phyloP scores from a whole-genome alignment of 2,329 filamentous ascomycete species.

The Diaporthe citriasiana region DNA sequence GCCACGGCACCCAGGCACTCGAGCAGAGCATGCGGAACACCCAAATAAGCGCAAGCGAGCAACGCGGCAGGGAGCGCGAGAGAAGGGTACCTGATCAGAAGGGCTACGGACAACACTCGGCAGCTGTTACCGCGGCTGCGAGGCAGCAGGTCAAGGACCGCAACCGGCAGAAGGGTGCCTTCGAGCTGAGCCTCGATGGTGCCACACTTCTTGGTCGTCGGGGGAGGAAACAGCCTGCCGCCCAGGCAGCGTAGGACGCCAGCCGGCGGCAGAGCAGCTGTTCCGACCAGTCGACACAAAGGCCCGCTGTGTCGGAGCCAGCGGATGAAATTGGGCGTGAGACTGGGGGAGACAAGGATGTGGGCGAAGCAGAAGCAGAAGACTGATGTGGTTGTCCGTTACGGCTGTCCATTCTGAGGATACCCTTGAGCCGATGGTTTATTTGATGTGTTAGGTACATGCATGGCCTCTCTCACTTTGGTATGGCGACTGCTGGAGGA shows the following conservation, averaged over 20 bases:
- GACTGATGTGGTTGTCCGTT: neutral
- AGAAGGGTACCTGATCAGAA: constrained; percentile 59
- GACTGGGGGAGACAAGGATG: neutral
- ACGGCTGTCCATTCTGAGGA: neutral
- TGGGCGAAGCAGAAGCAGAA: neutral
- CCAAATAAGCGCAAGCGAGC: constrained; percentile 76
- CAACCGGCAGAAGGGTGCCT: constrained; percentile 81
- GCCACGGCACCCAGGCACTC: constrained; percentile 74
- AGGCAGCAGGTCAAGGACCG: constrained; percentile 81
- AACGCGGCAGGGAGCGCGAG: constrained; percentile 64
- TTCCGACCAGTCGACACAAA: neutral
- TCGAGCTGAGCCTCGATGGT: constrained; percentile 92
- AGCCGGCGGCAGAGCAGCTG: constrained; percentile 1
- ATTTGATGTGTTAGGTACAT: constrained; percentile 7
- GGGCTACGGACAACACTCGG: constrained; percentile 91
- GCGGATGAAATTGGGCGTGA: neutral
- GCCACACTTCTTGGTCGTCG: constrained; percentile 87
- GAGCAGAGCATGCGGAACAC: constrained; percentile 91
- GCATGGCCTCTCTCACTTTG: neutral
- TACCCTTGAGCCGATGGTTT: constrained; percentile 9
- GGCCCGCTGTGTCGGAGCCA: neutral
- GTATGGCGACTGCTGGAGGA: neutral
- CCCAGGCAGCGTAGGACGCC: constrained; percentile 55
- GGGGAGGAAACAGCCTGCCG: constrained; percentile 64
- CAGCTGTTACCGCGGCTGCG: constrained; percentile 85